phyloP scores from a whole-genome alignment of 306 rosid genomes.

The Vigna hirtella region DNA sequence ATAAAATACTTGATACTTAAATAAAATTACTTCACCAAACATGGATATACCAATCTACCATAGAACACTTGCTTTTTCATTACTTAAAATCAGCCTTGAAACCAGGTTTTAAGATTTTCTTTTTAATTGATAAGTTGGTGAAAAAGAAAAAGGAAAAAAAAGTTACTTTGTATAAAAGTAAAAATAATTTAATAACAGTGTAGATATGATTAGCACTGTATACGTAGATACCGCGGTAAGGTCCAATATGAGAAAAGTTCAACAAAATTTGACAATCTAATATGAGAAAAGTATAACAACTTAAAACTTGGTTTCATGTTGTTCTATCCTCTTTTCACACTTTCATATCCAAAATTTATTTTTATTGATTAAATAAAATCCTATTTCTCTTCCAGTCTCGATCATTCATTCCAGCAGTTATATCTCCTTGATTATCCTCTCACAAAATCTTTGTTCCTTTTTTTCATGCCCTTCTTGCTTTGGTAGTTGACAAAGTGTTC shows the following conservation, averaged over 20 bases:
- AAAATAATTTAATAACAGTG: neutral
- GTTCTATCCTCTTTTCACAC: neutral
- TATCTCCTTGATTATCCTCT: slow-evolving; percentile 28
- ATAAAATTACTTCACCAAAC: too few species aligned
- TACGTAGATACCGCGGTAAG: neutral
- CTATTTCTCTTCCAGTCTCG: neutral
- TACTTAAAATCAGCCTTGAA: too few species aligned
- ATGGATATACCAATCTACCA: too few species aligned
- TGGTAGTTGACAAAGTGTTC: neutral
- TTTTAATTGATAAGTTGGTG: too few species aligned
- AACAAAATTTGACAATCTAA: slow-evolving; percentile 24
- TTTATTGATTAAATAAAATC: neutral
- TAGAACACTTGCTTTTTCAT: too few species aligned
- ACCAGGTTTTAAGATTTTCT: too few species aligned
- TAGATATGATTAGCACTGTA: neutral
- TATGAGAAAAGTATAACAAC: neutral
- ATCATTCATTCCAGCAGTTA: slow-evolving; percentile 13
- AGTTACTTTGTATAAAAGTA: neutral
- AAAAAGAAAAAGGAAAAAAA: neutral
- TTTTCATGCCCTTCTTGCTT: neutral
- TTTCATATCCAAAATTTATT: slow-evolving; percentile 5
- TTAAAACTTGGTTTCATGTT: neutral
- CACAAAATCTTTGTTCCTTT: neutral
- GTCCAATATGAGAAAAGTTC: neutral
- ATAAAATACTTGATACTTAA: too few species aligned